Evolutionary conservation across 805 yeast genomes (phyloP), one percentile per base, ranked within the genome.

Genomic region (Scheffersomyces ergatensis): DNA sequence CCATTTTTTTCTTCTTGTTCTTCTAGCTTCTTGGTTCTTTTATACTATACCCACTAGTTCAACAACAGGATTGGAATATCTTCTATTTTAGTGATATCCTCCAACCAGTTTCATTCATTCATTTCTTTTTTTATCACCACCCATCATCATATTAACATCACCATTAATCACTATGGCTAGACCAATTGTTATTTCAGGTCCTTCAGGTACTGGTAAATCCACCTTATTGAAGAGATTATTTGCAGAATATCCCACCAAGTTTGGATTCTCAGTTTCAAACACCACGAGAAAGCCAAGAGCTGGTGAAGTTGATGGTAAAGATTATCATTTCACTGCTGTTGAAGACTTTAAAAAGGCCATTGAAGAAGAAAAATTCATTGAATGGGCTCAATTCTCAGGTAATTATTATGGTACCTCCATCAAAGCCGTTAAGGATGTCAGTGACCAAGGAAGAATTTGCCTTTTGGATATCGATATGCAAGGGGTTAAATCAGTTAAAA

Each of bases 391-490:
- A 67, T 93, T 93, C 58, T 88, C 96, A 11, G 98, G 98, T 38
- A 93, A 93, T 75, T 90, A 86, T 74, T 93, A 93, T 67, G 99
- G 99, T 44, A 93, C 99, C 37, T 75, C 96, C 35, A 74, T 89
- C 54, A 83, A 80, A 57, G 83, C 96, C 23, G 97, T 93, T 34
- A 77, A 85, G 53, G 83, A 82, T 48, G 90, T 86, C 34, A 62
- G 76, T 37, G 64, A 66, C 38, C 62, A 74, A 45, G 86, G 89
- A 53, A 80, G 76, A 63, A 83, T 83, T 39, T 93, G 98, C 72
- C 83, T 93, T 47, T 75, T 93, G 60, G 99, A 93, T 67, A 93
- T 93, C 51, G 99, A 93, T 77, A 90, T 92, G 97, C 98, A 93
- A 71, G 99, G 99, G 51, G 99, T 93, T 55, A 84, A 86, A 69